phyloP scores from a whole-genome alignment of 345 rosid species.

The Eucalyptus shirleyi region DNA sequence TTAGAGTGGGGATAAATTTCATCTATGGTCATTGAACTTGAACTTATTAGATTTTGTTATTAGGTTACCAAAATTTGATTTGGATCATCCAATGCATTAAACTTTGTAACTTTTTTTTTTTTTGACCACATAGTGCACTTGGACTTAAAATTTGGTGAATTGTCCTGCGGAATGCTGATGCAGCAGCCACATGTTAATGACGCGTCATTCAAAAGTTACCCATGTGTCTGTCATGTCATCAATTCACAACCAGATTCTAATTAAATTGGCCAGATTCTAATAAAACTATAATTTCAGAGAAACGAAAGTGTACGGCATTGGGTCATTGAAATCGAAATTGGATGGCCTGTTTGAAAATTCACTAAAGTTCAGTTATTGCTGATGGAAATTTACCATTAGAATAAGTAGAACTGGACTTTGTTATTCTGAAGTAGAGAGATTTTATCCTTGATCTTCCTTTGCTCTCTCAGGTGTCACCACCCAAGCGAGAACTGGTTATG shows the following conservation, averaged over 20 bases:
- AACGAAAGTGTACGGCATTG: not conserved
- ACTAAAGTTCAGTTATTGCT: not conserved
- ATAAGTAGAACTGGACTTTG: not conserved
- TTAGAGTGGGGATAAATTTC: not conserved
- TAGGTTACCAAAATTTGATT: not conserved
- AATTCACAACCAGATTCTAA: not conserved
- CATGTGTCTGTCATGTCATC: not conserved
- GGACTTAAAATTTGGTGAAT: not conserved
- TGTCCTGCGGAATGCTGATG: not conserved
- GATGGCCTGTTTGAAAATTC: not conserved
- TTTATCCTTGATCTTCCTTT: not conserved
- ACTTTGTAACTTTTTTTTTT: not conserved
- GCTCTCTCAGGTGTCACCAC: slow-evolving; percentile 45
- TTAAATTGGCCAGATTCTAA: not conserved
- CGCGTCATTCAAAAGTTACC: not conserved
- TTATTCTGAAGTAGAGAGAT: not conserved
- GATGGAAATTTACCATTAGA: not conserved
- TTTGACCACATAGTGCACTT: not conserved
- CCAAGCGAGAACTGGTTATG: slow-evolving; percentile 88
- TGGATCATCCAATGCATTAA: not conserved
- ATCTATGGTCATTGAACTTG: not conserved
- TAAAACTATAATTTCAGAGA: not conserved
- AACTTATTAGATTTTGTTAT: not conserved
- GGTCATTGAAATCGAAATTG: not conserved
- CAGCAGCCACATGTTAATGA: not conserved